Evolutionary conservation across 306 rosid genomes (phyloP).

Genomic region (Prinsepia uniflora): DNA sequence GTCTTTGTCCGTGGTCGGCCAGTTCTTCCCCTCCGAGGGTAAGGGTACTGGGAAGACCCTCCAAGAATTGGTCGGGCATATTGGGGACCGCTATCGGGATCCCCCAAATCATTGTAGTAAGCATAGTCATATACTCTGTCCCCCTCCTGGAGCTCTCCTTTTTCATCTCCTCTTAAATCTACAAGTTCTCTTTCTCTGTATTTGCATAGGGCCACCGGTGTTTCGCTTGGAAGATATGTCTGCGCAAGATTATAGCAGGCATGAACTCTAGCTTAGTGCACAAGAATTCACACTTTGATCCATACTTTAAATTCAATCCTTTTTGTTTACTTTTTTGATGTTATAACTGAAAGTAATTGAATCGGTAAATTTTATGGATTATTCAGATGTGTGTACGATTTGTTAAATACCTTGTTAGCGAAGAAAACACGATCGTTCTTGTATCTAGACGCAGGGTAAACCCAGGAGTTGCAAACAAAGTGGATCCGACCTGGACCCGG

Average conservation of each 20-base stretch:
- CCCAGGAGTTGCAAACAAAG: slow-evolving; percentile 83
- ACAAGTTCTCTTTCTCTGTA: slow-evolving; percentile 53
- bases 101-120: slow-evolving; percentile 63
- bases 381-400: too few species aligned
- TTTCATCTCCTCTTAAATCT: slow-evolving; percentile 52
- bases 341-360: too few species aligned
- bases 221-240: slow-evolving; percentile 68
- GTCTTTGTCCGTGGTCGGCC: slow-evolving; percentile 47
- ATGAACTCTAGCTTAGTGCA: background rate
- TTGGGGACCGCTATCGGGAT: slow-evolving; percentile 32
- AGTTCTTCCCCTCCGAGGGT: slow-evolving; percentile 78
- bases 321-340: too few species aligned
- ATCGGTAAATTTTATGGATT: too few species aligned
- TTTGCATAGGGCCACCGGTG: slow-evolving; percentile 44
- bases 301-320: too few species aligned
- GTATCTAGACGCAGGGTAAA: slow-evolving; percentile 59
- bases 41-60: slow-evolving; percentile 55
- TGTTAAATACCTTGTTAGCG: slow-evolving; percentile 52
- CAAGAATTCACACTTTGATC: too few species aligned
- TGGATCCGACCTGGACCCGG: slow-evolving; percentile 61
- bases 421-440: slow-evolving; percentile 66
- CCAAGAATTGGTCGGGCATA: slow-evolving; percentile 65
- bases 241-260: slow-evolving; percentile 14
- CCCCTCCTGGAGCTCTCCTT: slow-evolving; percentile 56
- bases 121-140: slow-evolving; percentile 75